Conservation (phyloP, 768 basidiomycete species). For the Gymnopilus junonius region DNA sequence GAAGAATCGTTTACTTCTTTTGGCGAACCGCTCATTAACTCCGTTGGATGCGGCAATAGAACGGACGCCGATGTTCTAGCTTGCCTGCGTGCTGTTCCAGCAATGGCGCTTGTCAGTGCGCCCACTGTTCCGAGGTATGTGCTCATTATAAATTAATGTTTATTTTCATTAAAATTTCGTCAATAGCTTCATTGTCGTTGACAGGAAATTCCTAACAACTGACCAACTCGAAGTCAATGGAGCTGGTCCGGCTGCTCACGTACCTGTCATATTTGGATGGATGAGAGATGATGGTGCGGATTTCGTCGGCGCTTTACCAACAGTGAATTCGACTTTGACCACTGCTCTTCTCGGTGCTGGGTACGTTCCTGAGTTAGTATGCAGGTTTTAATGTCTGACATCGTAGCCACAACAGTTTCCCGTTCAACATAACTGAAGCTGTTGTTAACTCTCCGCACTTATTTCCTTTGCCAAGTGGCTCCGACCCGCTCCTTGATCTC, state of each 20-base stretch:
- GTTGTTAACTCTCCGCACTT: constrained; percentile 28
- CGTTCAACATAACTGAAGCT: constrained; percentile 10
- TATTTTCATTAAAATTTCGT: neutral
- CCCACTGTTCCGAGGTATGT: constrained; percentile 7
- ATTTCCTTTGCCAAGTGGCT: constrained; percentile 41
- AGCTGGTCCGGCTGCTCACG: constrained; percentile 36
- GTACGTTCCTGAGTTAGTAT: constrained; percentile 22
- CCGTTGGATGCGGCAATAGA: constrained; percentile 43
- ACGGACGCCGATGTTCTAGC: constrained; percentile 35
- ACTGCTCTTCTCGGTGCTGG: constrained; percentile 21
- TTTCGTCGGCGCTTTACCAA: constrained; percentile 41
- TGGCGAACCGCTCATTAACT: constrained; percentile 38
- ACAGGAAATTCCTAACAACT: constrained; percentile 48
- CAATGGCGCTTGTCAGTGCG: constrained; percentile 7
- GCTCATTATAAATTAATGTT: neutral
- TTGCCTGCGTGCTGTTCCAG: constrained; percentile 40
- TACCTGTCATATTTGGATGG: constrained; percentile 51
- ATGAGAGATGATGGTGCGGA: constrained; percentile 57
- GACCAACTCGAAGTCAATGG: constrained; percentile 44
- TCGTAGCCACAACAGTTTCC: constrained; percentile 9
- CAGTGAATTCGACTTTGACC: constrained; percentile 11
- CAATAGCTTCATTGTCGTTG: constrained; percentile 49
- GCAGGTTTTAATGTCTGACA: neutral
- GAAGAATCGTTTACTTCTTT: constrained; percentile 38
- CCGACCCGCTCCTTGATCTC: constrained; percentile 42